Evolutionary conservation across 306 rosid genomes (phyloP), one percentile per base, ranked within the genome.

Genomic region (Cucumis melo): DNA sequence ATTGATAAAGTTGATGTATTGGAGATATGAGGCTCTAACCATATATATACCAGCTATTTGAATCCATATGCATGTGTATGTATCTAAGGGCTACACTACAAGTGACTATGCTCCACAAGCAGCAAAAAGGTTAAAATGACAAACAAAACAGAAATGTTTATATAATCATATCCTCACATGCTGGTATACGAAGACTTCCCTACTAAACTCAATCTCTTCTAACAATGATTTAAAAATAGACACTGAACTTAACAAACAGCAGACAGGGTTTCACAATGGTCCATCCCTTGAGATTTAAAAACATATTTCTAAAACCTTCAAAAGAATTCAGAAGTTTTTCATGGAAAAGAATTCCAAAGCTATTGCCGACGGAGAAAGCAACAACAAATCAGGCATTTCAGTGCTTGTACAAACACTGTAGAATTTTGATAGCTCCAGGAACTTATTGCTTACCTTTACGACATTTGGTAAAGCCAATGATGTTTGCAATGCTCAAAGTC

Each of bases 381-480:
- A 48, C 41, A 72, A 24, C 2, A 48, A 72, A 19, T 9, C 74
- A 38, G 54, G 74, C 11, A n/a, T 20, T 41, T 17, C 29, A 10
- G 7, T 39, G 46, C 50, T 65, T 11, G 74, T 41, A 41, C 15
- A 11, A 68, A 68, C 36, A 13, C 38, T 13, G 23, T 41, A 6
- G 48, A 34, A 42, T 12, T 67, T 67, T 39, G 12, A 32, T 67
- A 67, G 54, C 55, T 20, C 54, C 76, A 76, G 38, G 73, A 78
- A 86, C 68, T 16, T 42, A 20, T 61, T 74, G 56, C 81, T 1
- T 44, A 94, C 99, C 99, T 90, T 94, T 94, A 27, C 92, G 92
- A 87, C 99, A 92, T 88, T 90, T 92, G 78, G 99, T 94, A 76
- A 92, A 94, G 67, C 99, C 99, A 84, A 94, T 86, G 20, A 94